Evolutionary conservation across 805 yeast genomes (phyloP), one percentile per base, ranked within the genome.

Genomic region (Candida boidinii): DNA sequence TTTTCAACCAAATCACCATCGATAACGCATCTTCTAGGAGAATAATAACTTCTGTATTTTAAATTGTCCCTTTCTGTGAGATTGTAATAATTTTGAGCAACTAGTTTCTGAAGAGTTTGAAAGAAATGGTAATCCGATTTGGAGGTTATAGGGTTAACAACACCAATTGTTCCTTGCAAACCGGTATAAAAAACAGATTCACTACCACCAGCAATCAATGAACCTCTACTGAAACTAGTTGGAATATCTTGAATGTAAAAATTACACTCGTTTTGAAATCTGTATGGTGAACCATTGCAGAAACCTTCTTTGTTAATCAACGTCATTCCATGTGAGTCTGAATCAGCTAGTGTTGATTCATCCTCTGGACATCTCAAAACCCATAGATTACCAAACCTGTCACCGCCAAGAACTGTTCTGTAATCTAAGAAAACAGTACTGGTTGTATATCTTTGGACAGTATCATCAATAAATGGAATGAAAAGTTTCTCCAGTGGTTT

Each of bases 1-100:
- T 56, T 51, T 45, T 86, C 96, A 30, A 90, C 62, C 12, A 84
- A 60, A 50, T 92, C 97, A 8, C 98, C 98, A 56, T 92, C 96
- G 26, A 92, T 67, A 3, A 82, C 76, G 31, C 74, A 69, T 41
- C 76, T 79, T 2, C 68, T 71, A 0, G 96, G 96, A n/a, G 73
- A 76, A 51, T 85, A 86, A 48, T 79, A 81, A 33, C 96, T 69
- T 35, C 96, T 60, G 51, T 68, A 88, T 36, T 69, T 70, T 40
- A 72, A 38, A 36, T 78, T 83, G 40, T 80, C 81, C 36, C 92
- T 65, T 0, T 80, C 90, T 3, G 77, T 63, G n/a, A 76, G 35
- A 5, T 46, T 44, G 38, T 53, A 47, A n/a, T 52, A 33, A 26
- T 49, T 54, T 13, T 57, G 47, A 7, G 70, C 46, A 39, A 76